Conservation (phyloP, 495 filamentous ascomycete species). For the Penicillium robsamsonii region DNA sequence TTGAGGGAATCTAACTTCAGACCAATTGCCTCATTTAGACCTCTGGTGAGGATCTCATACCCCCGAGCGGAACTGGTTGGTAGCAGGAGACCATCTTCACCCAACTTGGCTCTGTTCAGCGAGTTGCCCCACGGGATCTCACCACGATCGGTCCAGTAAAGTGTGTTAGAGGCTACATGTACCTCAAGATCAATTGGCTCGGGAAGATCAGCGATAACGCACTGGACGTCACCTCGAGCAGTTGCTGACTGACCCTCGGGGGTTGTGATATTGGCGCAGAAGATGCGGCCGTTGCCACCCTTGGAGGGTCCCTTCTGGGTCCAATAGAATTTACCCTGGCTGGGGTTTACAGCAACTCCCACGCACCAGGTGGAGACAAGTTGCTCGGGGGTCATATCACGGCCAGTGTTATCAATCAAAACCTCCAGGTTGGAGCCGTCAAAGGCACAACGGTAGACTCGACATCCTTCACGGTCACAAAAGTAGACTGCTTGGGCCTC, state of each 20-base stretch:
- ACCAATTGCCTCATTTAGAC: conserved; percentile 52
- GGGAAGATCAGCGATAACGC: conserved; percentile 39
- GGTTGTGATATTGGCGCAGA: conserved; percentile 41
- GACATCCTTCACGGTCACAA: conserved; percentile 53
- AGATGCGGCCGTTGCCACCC: conserved; percentile 47
- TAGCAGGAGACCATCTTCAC: conserved; percentile 18
- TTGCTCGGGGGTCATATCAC: background rate
- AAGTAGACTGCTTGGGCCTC: conserved; percentile 44
- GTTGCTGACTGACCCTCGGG: conserved; percentile 19
- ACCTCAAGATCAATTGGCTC: conserved; percentile 54
- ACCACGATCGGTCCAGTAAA: conserved; percentile 58
- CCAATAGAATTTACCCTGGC: conserved; percentile 50
- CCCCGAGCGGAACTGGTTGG: background rate
- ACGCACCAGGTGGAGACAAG: conserved; percentile 36
- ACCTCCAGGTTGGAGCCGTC: conserved; percentile 46
- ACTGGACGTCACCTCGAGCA: conserved; percentile 37
- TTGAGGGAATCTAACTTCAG: conserved; percentile 43
- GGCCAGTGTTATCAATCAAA: conserved; percentile 34
- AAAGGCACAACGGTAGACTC: conserved; percentile 43
- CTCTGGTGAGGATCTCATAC: conserved; percentile 31
- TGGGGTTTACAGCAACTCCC: conserved; percentile 28
- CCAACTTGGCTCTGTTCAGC: conserved; percentile 35
- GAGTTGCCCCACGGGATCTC: conserved; percentile 49
- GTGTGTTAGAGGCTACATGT: conserved; percentile 31
- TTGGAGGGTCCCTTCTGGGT: conserved; percentile 55